A percentile compares a stretch with the other conserved stretches of the same genome.
Evolutionary conservation across 75 land plant species (phyloP).

Genomic region (Selaginella tamariscina): DNA sequence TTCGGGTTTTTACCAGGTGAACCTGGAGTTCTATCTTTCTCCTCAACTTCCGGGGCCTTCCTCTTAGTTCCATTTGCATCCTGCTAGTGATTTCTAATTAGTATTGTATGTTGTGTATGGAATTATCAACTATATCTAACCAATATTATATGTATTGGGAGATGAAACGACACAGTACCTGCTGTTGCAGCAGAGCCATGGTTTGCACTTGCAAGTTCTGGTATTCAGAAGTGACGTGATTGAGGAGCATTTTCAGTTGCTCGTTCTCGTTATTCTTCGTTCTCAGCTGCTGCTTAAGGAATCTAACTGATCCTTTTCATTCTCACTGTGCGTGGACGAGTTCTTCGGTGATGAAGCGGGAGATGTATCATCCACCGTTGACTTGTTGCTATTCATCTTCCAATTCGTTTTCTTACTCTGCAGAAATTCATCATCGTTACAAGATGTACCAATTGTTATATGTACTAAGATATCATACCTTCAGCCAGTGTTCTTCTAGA

Average conservation of each 20-base stretch:
- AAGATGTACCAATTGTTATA: too few relatives aligned
- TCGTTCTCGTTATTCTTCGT: background rate
- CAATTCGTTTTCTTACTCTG: background rate
- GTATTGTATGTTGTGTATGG: too few relatives aligned
- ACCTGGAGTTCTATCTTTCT: background rate
- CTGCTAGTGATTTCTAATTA: background rate
- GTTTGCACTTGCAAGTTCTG: conserved; percentile 3
- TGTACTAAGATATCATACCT: too few relatives aligned
- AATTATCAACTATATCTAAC: too few relatives aligned
- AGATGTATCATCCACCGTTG: background rate
- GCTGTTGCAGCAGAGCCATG: conserved; percentile 7
- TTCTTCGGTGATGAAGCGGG: background rate
- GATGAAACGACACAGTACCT: background rate
- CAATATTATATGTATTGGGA: background rate
- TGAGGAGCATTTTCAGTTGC: conserved; percentile 1
- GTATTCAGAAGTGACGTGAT: conserved; percentile 6
- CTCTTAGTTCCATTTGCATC: background rate
- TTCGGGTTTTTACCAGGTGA: background rate
- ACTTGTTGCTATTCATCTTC: background rate
- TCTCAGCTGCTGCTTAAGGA: background rate
- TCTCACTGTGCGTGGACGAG: background rate
- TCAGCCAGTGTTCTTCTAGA: too few relatives aligned
- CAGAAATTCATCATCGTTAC: background rate
- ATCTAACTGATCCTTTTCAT: background rate
- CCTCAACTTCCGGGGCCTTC: background rate